Evolutionary conservation across 108 stramenopile species (phyloP), one percentile per base, ranked within the genome.

Genomic region (Cafeteria roenbergensis): DNA sequence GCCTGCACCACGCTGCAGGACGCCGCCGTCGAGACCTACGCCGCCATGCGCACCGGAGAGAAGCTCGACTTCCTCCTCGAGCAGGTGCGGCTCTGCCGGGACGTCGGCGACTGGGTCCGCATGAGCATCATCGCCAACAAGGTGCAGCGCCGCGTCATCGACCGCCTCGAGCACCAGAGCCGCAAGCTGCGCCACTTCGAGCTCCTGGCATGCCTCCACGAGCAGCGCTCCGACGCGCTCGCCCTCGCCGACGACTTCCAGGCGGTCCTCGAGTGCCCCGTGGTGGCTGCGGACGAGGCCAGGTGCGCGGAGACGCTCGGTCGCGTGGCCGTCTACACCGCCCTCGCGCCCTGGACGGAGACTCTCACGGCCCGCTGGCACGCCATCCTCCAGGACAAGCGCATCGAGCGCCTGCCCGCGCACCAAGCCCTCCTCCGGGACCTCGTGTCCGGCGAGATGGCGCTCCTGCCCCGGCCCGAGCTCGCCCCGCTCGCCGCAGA

Each of bases 1-100:
- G 94, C 97, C 1, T 87, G 89, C 25, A 82, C 87, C 48, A 82
- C 91, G 17, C 75, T 99, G 61, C 94, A 96, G 70, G 94, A 96
- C 70, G 94, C 95, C 35, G 90, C 94, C 63, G 97, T 96, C 1
- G 97, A 99, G 82, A 99, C 97, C 8, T 95, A 94, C 70, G 97
- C 93, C 34, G 83, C 88, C 22, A 75, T 99, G 35, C 87, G 85
- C 58, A 94, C 91, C 76, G 75, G 87, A 35, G 94, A 99, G 78
- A 99, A 99, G 80, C 84, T 93, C 4, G 95, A 99, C 67, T 99
- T 90, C 77, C 92, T 99, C 67, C 81, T 96, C 36, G 93, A 99
- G 77, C 97, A 98, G 79, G 88, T 95, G 83, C 81, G 97, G 9
- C 73, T 99, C 21, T 91, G 88, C 22, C 83, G 95, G 52, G 80